Conservation (phyloP, 2,329 filamentous ascomycete genomes). For the Microdochium trichocladiopsis region DNA sequence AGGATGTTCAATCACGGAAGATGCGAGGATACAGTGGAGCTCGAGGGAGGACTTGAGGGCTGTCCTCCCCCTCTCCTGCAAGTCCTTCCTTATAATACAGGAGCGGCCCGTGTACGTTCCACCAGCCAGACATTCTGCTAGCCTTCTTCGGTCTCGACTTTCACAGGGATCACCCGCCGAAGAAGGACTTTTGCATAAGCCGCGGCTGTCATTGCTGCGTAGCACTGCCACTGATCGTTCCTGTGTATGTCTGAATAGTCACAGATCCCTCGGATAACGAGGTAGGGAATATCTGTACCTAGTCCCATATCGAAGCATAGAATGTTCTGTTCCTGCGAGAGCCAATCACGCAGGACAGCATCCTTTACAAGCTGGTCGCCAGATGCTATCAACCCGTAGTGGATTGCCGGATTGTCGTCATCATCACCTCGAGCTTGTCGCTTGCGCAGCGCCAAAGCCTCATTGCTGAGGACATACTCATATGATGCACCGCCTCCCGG, state of each 20-base stretch:
- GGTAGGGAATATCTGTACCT: slow-evolving; percentile 18
- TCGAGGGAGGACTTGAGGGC: too few relatives aligned
- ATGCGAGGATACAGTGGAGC: too few relatives aligned
- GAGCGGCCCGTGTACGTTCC: too few relatives aligned
- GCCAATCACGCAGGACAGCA: slow-evolving; percentile 13
- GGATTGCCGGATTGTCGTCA: slow-evolving; percentile 15
- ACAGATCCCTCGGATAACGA: slow-evolving; percentile 23
- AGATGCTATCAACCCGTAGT: slow-evolving; percentile 27
- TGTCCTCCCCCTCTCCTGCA: too few relatives aligned
- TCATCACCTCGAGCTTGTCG: slow-evolving; percentile 7
- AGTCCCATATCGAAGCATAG: slow-evolving; percentile 26
- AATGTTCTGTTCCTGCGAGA: slow-evolving; percentile 11
- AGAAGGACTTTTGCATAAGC: slow-evolving; percentile 14
- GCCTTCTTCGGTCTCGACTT: not conserved
- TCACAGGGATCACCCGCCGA: not conserved
- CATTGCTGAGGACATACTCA: slow-evolving; percentile 9
- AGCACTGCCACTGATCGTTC: slow-evolving; percentile 14
- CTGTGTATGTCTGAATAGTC: slow-evolving; percentile 22
- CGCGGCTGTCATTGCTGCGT: slow-evolving; percentile 15
- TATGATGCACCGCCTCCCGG: slow-evolving; percentile 5
- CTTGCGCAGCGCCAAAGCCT: slow-evolving; percentile 7
- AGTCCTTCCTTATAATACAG: too few relatives aligned
- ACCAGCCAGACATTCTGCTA: not conserved
- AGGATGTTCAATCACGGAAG: too few relatives aligned
- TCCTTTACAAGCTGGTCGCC: slow-evolving; percentile 22